Evolutionary conservation across 139 green algal species (phyloP).

Genomic region (Chlorella sp.): DNA sequence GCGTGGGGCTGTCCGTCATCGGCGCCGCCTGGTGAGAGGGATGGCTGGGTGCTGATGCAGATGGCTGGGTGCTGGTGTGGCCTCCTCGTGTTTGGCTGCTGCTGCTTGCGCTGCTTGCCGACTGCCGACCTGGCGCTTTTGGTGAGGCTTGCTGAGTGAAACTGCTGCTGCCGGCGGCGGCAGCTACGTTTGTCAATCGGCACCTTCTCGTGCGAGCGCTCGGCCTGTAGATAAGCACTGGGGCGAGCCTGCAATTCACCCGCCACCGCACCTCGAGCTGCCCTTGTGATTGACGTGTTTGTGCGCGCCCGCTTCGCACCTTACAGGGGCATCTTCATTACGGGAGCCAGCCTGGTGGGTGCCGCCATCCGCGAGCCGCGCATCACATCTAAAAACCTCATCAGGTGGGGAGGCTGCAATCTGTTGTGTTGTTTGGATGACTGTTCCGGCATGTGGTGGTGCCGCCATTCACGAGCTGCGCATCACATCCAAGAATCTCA

Average conservation of each 20-base stretch:
- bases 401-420: slow-evolving; percentile 87
- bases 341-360: slow-evolving; percentile 94
- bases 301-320: too few species aligned
- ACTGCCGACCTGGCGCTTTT: too few species aligned
- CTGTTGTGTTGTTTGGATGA: slow-evolving; percentile 99
- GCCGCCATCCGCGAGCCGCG: slow-evolving; percentile 92
- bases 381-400: slow-evolving; percentile 99
- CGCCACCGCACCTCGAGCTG: background rate
- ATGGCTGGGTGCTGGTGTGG: too few species aligned
- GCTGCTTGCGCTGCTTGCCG: too few species aligned
- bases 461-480: slow-evolving; percentile 90
- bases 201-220: too few species aligned
- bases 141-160: too few species aligned
- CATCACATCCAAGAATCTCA: slow-evolving; percentile 99
- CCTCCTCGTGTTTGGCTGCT: too few species aligned
- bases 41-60: too few species aligned
- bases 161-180: too few species aligned
- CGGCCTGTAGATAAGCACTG: too few species aligned
- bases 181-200: too few species aligned
- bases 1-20: slow-evolving; percentile 92
- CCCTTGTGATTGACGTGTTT: background rate
- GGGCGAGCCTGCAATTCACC: too few species aligned
- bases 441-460: slow-evolving; percentile 92
- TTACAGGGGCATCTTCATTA: slow-evolving; percentile 98
- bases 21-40: slow-evolving; percentile 92